A percentile compares a stretch with the other conserved stretches of the same genome.
Conservation (phyloP, 495 filamentous ascomycete species). For the Neurospora sp. region DNA sequence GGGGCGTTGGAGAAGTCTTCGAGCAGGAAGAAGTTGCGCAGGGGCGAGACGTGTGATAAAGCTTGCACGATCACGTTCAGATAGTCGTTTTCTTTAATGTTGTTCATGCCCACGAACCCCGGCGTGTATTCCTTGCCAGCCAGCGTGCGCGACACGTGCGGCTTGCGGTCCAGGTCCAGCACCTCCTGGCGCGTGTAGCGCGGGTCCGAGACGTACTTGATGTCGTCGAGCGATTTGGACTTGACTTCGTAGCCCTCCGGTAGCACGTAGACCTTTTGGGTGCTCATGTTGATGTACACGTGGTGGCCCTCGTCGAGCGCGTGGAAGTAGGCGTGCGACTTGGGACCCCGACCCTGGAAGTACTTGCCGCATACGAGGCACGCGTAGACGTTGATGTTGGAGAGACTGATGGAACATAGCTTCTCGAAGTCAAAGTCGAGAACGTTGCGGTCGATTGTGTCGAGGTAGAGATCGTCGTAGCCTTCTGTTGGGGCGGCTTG, state of each 20-base stretch:
- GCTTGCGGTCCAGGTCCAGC: constrained; percentile 65
- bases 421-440: constrained; percentile 98
- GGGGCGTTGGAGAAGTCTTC: constrained; percentile 53
- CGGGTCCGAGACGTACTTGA: constrained; percentile 98
- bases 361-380: constrained; percentile 97
- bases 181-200: constrained; percentile 71
- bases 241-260: constrained; percentile 96
- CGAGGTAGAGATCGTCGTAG: constrained; percentile 92
- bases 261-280: constrained; percentile 89
- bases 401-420: constrained; percentile 87
- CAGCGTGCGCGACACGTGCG: constrained; percentile 67
- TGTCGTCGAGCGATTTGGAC: constrained; percentile 93
- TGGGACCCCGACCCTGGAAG: constrained; percentile 87
- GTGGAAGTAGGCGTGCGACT: constrained; percentile 96
- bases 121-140: constrained; percentile 75
- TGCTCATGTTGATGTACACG: constrained; percentile 95
- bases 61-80: constrained; percentile 94
- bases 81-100: constrained; percentile 99
- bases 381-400: constrained; percentile 98
- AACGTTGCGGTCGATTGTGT: constrained; percentile 83
- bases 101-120: constrained; percentile 97
- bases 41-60: constrained; percentile 76
- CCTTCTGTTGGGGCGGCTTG: constrained; percentile 76
- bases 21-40: constrained; percentile 89
- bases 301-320: constrained; percentile 91